Percentiles rank a stretch among this genome's conserved stretches.
Evolutionary conservation across 2,329 filamentous ascomycete genomes (phyloP).

Genomic region (Neospermospora avenae): DNA sequence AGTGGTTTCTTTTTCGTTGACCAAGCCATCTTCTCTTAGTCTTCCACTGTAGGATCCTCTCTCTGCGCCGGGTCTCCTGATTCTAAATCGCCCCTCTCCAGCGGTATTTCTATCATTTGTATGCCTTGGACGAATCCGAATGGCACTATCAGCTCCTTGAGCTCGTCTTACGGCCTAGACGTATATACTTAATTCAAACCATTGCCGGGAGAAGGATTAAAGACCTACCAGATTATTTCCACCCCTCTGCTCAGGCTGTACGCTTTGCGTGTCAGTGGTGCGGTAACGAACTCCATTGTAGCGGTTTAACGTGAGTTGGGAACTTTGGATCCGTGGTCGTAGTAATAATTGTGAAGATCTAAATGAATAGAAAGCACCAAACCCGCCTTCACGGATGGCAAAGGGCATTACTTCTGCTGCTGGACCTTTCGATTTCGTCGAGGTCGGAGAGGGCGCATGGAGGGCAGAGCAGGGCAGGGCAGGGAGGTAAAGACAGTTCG

Average conservation of each 20-base stretch:
- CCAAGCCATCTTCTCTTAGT: not conserved
- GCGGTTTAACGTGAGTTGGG: not conserved
- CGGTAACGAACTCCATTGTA: not conserved
- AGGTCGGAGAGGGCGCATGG: not conserved
- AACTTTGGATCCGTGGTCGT: no score
- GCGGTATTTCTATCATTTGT: no score
- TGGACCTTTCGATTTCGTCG: not conserved
- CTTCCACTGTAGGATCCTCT: not conserved
- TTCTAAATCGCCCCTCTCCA: no score
- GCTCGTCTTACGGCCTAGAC: not conserved
- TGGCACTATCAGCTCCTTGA: no score
- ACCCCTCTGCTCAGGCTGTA: not conserved
- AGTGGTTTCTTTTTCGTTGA: slow-evolving; percentile 8
- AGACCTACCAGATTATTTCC: not conserved
- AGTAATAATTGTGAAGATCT: slow-evolving; percentile 27
- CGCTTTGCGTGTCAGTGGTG: not conserved
- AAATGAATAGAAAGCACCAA: slow-evolving; percentile 42
- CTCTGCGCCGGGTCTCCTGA: no score
- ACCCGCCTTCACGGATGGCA: slow-evolving; percentile 36
- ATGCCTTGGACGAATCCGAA: no score
- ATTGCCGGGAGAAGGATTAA: not conserved
- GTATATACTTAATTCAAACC: not conserved
- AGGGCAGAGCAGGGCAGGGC: not conserved
- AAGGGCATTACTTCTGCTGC: slow-evolving; percentile 38
- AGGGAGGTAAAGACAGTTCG: no score